phyloP scores from a whole-genome alignment of 2,329 filamentous ascomycete species.

The Aspergillus fischeri region DNA sequence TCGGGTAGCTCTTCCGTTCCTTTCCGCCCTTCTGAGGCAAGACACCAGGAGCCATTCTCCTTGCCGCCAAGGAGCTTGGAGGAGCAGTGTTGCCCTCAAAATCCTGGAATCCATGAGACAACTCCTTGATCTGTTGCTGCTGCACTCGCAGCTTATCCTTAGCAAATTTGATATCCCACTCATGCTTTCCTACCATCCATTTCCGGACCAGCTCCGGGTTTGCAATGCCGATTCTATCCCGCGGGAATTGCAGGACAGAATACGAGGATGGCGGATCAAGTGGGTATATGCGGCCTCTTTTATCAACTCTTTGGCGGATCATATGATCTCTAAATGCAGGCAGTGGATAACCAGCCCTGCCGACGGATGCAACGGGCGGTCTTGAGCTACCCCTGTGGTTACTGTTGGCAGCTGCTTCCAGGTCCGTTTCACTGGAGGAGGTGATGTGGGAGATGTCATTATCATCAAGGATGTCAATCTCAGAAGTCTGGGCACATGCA shows the following conservation, averaged over 20 bases:
- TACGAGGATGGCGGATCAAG: slow-evolving; percentile 64
- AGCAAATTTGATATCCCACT: slow-evolving; percentile 71
- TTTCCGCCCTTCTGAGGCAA: slow-evolving; percentile 38
- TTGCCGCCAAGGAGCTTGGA: slow-evolving; percentile 74
- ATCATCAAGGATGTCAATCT: slow-evolving; percentile 77
- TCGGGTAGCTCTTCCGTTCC: slow-evolving; percentile 65
- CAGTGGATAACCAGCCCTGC: slow-evolving; percentile 77
- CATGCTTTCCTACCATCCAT: slow-evolving; percentile 71
- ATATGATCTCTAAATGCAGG: slow-evolving; percentile 79
- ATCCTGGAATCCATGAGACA: slow-evolving; percentile 65
- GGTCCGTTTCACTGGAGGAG: slow-evolving; percentile 49
- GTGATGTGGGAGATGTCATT: slow-evolving; percentile 68
- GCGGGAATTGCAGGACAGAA: slow-evolving; percentile 60
- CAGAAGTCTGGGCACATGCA: slow-evolving; percentile 72
- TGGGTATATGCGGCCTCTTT: slow-evolving; percentile 68
- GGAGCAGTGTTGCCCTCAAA: slow-evolving; percentile 76
- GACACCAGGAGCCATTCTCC: slow-evolving; percentile 45
- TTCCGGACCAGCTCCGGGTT: slow-evolving; percentile 75
- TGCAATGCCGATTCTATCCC: slow-evolving; percentile 68
- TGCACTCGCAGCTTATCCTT: slow-evolving; percentile 67
- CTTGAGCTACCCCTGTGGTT: slow-evolving; percentile 14
- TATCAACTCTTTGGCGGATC: slow-evolving; percentile 83
- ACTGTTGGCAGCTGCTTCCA: slow-evolving; percentile 5
- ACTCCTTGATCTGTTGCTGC: slow-evolving; percentile 67
- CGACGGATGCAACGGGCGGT: slow-evolving; percentile 51